Evolutionary conservation across 1,139 yeast species (phyloP), one percentile per base, ranked within the genome.

Genomic region (Candida sanyaensis): DNA sequence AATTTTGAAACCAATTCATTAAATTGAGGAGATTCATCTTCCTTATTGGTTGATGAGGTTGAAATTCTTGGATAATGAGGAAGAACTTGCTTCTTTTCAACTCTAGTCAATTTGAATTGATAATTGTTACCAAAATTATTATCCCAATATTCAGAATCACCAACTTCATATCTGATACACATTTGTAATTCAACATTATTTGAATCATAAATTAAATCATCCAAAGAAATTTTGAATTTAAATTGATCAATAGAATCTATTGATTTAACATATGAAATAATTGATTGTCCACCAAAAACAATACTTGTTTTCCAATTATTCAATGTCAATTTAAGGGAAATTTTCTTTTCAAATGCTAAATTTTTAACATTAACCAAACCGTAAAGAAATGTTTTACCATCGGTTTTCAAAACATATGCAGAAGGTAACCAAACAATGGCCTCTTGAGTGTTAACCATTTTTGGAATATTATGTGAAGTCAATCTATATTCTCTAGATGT

Each of bases 351-450:
- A 54, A 63, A 74, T 7, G 71, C 72, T 37, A 74, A 53, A 56
- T 75, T 75, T 41, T 64, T 60, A 50, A 68, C 73, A 60, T 68
- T 63, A 30, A 75, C 61, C 40, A 64, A 57, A 3, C 78, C 78
- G 24, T 51, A 48, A 26, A 56, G 46, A 42, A 43, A 53, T 11
- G 53, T 45, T 34, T 50, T 54, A 21, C 44, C 46, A 37, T 50
- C 47, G 17, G 53, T 43, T 37, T 52, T 54, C 38, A 54, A 48
- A 6, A 54, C 49, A 44, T 54, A 54, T 23, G 55, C 55, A 23
- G 53, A 47, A 27, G 51, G 45, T 21, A 54, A 44, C 48, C 53
- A 54, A 24, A 52, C 49, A 31, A 37, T 41, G 3, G 43, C 30
- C 12, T 48, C 46, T 12, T 37, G 33, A 9, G 41, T 26, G 37